phyloP scores from a whole-genome alignment of 352 stramenopile species.

The Phytophthora foliorum region DNA sequence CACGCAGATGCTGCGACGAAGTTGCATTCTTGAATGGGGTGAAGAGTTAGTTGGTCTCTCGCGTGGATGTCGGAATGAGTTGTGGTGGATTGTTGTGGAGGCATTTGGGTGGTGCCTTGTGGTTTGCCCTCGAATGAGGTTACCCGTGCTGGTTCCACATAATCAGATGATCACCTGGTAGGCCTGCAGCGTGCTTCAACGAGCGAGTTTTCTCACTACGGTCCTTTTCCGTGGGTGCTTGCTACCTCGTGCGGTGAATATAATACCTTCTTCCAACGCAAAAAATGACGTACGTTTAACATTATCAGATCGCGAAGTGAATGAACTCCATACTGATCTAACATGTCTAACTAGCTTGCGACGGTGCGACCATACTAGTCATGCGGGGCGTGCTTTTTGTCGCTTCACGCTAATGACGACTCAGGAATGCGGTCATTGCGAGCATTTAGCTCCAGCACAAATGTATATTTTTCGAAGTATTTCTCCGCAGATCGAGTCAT shows the following conservation, averaged over 20 bases:
- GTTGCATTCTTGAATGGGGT: conserved; percentile 16
- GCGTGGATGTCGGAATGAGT: conserved; percentile 12
- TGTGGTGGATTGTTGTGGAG: not conserved
- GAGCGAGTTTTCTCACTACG: not conserved
- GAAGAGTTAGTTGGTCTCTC: not conserved
- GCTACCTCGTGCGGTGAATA: not conserved
- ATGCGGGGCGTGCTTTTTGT: too few species aligned
- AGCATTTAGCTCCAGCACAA: not conserved
- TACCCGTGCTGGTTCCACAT: not conserved
- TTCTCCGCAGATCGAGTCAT: not conserved
- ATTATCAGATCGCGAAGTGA: conserved; percentile 1
- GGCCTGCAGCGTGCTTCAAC: not conserved
- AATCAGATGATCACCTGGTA: not conserved
- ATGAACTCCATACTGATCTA: not conserved
- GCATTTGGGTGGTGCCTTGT: not conserved
- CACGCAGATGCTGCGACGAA: not conserved
- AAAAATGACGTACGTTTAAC: not conserved
- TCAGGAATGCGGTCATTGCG: too few species aligned
- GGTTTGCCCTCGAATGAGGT: not conserved
- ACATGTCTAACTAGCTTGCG: conserved; percentile 12
- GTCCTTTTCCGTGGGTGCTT: not conserved
- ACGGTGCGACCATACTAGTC: conserved; percentile 21
- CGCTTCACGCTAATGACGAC: too few species aligned
- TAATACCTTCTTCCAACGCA: not conserved
- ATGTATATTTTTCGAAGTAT: not conserved